phyloP scores from a whole-genome alignment of 306 rosid genomes.

The Lathyrus tuberosus region DNA sequence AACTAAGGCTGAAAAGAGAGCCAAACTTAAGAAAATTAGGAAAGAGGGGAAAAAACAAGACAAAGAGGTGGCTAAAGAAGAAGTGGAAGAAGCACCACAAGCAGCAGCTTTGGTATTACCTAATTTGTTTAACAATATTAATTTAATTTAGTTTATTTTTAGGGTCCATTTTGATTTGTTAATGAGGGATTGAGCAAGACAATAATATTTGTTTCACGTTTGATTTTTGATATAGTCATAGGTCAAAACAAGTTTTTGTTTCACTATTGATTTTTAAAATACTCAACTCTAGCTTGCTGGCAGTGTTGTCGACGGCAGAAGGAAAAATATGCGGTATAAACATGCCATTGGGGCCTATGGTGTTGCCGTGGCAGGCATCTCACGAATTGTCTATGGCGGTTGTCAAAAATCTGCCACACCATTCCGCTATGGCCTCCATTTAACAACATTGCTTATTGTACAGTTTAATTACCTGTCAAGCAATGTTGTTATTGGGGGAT shows the following conservation, averaged over 20 bases:
- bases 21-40: slow-evolving; percentile 73
- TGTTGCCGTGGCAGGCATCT: not conserved
- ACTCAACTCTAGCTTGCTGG: no score
- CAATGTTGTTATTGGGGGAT: not conserved
- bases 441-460: not conserved
- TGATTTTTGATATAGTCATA: slow-evolving; percentile 7
- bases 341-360: not conserved
- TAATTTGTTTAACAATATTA: slow-evolving; percentile 8
- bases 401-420: not conserved
- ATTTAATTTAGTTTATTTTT: slow-evolving; percentile 28
- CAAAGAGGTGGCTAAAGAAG: slow-evolving; percentile 54
- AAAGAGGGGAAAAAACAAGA: slow-evolving; percentile 80
- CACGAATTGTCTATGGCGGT: not conserved
- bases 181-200: not conserved
- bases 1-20: slow-evolving; percentile 84
- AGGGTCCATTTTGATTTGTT: not conserved
- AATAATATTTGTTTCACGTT: not conserved
- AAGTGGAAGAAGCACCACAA: slow-evolving; percentile 67
- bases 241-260: not conserved
- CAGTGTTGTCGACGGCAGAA: not conserved
- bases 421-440: not conserved
- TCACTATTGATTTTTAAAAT: not conserved
- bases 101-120: slow-evolving; percentile 77
- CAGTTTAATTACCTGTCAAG: not conserved
- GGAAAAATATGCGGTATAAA: not conserved